Base-by-base conservation (phyloP, 768 basidiomycete species). In the Hericium rajendrae region DNA sequence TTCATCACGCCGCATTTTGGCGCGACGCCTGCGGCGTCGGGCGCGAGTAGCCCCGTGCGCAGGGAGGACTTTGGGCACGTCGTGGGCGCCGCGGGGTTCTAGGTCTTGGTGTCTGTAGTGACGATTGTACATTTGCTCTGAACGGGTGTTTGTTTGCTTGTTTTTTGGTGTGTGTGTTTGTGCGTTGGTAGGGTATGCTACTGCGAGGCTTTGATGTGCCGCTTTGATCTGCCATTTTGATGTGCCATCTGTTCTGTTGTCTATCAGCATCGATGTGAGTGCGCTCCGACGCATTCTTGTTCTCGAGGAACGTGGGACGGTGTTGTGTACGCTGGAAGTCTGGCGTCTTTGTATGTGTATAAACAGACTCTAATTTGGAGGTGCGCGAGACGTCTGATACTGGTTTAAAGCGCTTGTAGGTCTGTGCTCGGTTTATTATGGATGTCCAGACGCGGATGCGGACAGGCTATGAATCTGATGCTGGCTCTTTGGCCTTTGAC, bases 1-100 rank as follows among this genome's bases (percentile, higher is more conserved):
- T 72, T 91, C 55, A 91, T 91, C 63, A 91, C 91, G 9, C 88
- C 89, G 0, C 76, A 81, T 20, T 74, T 83, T 67, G 78, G 83
- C 32, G 68, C 75, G 43, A 82, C 85, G 10, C 84, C 86, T 0
- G 62, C 75, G 40, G 78, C 79, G 38, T 86, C 85, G 16, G 85
- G 84, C 3, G 67, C 74, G 52, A 76, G 72, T 57, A 78, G 74
- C 38, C 77, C 76, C 46, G 54, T 62, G 52, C 65, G 69, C 51
- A 22, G 54, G 32, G 32, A 32, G n/a, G 43, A 46, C n/a, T n/a
- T n/a, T 18, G 43, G 43, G 43, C 43, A 16, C 43, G 32, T 32
- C 32, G 6, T 43, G 41, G 41, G 18, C 18, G 18, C 41, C 1
- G 41, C 18, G 16, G 41, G 15, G 16, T 15, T 43, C 32, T 32